These are phyloP conservation scores for Punctularia strigosozonata DNA, from an alignment of 768 basidiomycete genomes.

Conservation along the genomic window DNA sequence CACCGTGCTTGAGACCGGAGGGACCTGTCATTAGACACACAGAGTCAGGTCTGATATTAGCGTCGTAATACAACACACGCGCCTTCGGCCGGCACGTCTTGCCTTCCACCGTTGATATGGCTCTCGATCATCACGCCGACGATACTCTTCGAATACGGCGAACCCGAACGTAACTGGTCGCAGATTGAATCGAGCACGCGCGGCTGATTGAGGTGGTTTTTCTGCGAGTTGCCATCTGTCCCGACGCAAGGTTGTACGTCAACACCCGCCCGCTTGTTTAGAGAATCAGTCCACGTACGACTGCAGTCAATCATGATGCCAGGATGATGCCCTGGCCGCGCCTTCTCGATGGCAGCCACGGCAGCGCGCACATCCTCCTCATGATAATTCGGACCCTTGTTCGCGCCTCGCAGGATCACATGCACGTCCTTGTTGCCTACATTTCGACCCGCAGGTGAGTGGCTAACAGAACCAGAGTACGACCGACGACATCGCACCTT, in stretches of 20 bases:
- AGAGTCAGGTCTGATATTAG: constrained; percentile 9
- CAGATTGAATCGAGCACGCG: constrained; percentile 64
- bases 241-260: constrained; percentile 1
- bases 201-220: constrained; percentile 90
- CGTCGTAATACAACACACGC: too few relatives aligned
- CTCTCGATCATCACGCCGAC: constrained; percentile 98
- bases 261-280: not conserved
- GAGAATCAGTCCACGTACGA: constrained; percentile 32
- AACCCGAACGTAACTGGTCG: constrained; percentile 62
- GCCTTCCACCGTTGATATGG: constrained; percentile 82
- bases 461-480: too few relatives aligned
- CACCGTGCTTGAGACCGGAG: constrained; percentile 56
- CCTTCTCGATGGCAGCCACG: constrained; percentile 52
- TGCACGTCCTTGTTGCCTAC: constrained; percentile 60
- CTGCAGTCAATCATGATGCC: constrained; percentile 86
- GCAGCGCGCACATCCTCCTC: constrained; percentile 61
- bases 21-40: constrained; percentile 31
- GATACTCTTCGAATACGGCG: constrained; percentile 55
- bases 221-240: constrained; percentile 88
- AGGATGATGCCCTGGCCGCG: constrained; percentile 34
- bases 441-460: too few relatives aligned
- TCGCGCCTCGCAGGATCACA: constrained; percentile 91
- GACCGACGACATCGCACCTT: too few relatives aligned
- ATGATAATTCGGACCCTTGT: constrained; percentile 82
- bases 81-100: constrained; percentile 60